A percentile compares a stretch with the other conserved stretches of the same genome.
These are phyloP conservation scores for Russula vinacea DNA, from an alignment of 768 basidiomycete genomes.

Conservation along the genomic window DNA sequence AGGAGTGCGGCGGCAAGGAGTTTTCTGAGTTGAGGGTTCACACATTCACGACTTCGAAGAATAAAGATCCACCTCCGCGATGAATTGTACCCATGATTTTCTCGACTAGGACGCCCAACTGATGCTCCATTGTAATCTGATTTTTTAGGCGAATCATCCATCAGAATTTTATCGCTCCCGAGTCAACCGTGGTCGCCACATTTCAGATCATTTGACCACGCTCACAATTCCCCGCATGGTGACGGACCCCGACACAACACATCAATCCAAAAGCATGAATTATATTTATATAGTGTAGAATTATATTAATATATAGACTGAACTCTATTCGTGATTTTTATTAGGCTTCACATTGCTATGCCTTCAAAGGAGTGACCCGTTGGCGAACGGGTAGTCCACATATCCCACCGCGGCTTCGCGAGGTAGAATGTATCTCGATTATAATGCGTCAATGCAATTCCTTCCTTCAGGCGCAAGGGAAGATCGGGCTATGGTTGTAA, in stretches of 20 bases:
- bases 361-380: not conserved
- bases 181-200: not conserved
- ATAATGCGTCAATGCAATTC: slow-evolving; percentile 3
- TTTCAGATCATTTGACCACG: not conserved
- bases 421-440: slow-evolving; percentile 18
- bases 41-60: too few relatives aligned
- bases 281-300: too few relatives aligned
- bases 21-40: too few relatives aligned
- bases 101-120: too few relatives aligned
- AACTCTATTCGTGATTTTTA: not conserved
- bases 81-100: too few relatives aligned
- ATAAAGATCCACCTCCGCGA: too few relatives aligned
- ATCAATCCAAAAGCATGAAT: not conserved
- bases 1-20: too few relatives aligned
- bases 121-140: too few relatives aligned
- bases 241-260: not conserved
- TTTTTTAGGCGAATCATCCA: too few relatives aligned
- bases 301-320: too few relatives aligned
- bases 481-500: slow-evolving; percentile 13
- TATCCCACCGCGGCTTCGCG: slow-evolving; percentile 14
- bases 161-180: not conserved
- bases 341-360: not conserved
- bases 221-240: not conserved
- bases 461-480: slow-evolving; percentile 23
- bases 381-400: slow-evolving; percentile 22